A percentile compares a stretch with the other conserved stretches of the same genome.
Evolutionary conservation across 257 asterid genomes (phyloP).

Genomic region (Dorcoceras hygrometricum): DNA sequence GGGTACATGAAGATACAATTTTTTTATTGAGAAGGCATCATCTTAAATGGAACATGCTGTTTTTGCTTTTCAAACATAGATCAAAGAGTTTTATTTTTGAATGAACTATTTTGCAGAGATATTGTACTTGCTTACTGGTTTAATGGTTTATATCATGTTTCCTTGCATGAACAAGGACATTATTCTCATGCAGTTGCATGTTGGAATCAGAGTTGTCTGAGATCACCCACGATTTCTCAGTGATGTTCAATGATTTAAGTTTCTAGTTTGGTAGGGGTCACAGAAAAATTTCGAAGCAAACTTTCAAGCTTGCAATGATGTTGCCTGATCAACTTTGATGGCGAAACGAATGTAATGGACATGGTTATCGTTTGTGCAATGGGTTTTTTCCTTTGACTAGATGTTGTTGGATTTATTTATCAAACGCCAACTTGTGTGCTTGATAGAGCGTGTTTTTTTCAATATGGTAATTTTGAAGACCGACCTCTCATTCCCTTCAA

Average conservation of each 20-base stretch:
- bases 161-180: neutral
- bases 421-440: neutral
- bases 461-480: neutral
- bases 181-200: neutral
- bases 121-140: neutral
- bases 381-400: neutral
- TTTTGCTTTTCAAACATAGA: neutral
- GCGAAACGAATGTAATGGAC: too few relatives aligned
- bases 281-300: neutral
- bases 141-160: neutral
- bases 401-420: too few relatives aligned
- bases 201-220: neutral
- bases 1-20: neutral
- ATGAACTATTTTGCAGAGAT: neutral
- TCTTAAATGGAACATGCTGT: neutral
- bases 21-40: neutral
- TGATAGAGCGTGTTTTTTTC: neutral
- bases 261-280: neutral
- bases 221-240: neutral
- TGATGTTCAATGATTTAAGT: neutral
- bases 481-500: too few relatives aligned
- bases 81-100: neutral
- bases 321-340: too few relatives aligned
- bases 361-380: too few relatives aligned
- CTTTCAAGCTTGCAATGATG: neutral